phyloP scores from a whole-genome alignment of 805 yeast genomes.

The Henningerozyma blattae region DNA sequence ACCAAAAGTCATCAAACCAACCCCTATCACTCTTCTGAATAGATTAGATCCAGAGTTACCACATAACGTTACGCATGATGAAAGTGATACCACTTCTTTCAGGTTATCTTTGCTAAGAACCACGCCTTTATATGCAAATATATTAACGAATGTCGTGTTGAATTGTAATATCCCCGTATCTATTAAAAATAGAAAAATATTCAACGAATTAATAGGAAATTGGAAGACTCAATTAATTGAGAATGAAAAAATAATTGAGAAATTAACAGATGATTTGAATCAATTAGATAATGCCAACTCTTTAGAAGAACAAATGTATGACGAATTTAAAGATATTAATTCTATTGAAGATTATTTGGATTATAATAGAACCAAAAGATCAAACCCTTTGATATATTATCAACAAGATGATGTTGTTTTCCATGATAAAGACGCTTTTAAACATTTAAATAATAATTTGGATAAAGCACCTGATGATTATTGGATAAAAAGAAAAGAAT shows the following conservation, averaged over 20 bases:
- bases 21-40: too few relatives aligned
- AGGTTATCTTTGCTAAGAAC: conserved; percentile 10
- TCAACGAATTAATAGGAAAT: not conserved
- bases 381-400: too few relatives aligned
- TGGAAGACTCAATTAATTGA: not conserved
- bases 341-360: too few relatives aligned
- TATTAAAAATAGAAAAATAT: not conserved
- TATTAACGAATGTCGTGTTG: conserved; percentile 1
- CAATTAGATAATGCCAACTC: not conserved
- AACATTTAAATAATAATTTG: conserved; percentile 5
- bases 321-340: conserved; percentile 6
- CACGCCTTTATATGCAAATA: conserved; percentile 3
- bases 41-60: conserved; percentile 20
- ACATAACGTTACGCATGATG: conserved; percentile 19
- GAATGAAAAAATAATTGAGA: not conserved
- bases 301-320: conserved; percentile 3
- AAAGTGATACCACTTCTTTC: conserved; percentile 24
- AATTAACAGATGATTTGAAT: not conserved
- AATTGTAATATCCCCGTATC: not conserved
- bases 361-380: too few relatives aligned
- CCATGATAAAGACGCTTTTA: conserved; percentile 11
- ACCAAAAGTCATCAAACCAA: too few relatives aligned
- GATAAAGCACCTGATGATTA: conserved; percentile 22
- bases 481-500: conserved; percentile 13
- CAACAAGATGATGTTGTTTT: conserved; percentile 11